Percentiles rank a stretch among this genome's conserved stretches.
phyloP scores from a whole-genome alignment of 768 basidiomycete species.

The Lentinula boryana region DNA sequence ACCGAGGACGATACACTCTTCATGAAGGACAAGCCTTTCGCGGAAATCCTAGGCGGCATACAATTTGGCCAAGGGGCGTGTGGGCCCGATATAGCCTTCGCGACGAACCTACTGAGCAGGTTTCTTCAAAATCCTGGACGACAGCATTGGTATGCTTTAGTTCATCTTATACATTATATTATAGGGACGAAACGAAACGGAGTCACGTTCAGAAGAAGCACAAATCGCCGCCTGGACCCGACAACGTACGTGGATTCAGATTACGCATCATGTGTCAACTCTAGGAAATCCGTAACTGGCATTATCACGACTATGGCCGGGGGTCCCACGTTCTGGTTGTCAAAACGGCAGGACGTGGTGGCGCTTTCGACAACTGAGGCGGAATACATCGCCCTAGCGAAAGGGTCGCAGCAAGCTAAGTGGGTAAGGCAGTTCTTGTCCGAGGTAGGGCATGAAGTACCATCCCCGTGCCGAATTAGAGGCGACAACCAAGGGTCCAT shows the following conservation, averaged over 20 bases:
- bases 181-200: constrained; percentile 3
- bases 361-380: neutral
- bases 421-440: neutral
- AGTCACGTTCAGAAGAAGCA: neutral
- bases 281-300: neutral
- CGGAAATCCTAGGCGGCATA: neutral
- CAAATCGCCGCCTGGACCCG: neutral
- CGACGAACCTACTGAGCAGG: neutral
- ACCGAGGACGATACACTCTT: constrained; percentile 1
- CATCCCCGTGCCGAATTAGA: neutral
- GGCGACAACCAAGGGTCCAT: constrained; percentile 10
- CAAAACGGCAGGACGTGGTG: neutral
- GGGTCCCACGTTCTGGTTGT: neutral
- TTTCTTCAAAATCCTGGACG: constrained; percentile 1
- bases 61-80: neutral
- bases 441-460: neutral
- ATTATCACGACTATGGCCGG: neutral
- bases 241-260: neutral
- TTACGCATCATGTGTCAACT: neutral
- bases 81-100: neutral
- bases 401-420: neutral
- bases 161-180: neutral
- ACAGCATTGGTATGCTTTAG: neutral
- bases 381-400: neutral
- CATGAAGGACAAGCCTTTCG: neutral